These are phyloP conservation scores for Coemansia erecta DNA, from an alignment of 192 early-diverging fungal genomes.

Conservation along the genomic window DNA sequence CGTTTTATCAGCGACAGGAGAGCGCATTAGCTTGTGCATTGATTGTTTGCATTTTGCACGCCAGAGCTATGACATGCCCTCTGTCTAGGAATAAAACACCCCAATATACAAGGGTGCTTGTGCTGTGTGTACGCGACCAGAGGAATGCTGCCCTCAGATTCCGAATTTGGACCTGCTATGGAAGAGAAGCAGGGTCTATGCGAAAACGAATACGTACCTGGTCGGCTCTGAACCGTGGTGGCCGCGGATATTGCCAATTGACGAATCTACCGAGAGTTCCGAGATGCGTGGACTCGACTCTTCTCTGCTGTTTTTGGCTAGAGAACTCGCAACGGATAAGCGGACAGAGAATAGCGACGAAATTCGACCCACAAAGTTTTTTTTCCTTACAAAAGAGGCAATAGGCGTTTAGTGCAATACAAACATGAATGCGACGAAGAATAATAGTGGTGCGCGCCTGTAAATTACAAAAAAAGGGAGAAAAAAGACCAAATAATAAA, in stretches of 20 bases:
- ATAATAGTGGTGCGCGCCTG: background rate
- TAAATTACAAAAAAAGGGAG: constrained; percentile 5
- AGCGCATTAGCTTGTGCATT: background rate
- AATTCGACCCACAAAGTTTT: background rate
- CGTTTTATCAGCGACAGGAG: background rate
- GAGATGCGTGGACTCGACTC: constrained; percentile 44
- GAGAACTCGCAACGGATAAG: background rate
- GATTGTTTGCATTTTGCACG: too few species aligned
- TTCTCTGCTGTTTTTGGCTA: background rate
- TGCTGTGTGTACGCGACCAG: constrained; percentile 2
- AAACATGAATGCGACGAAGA: background rate
- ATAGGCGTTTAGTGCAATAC: constrained; percentile 4
- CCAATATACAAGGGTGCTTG: too few species aligned
- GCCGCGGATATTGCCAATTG: constrained; percentile 39
- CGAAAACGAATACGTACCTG: constrained; percentile 24
- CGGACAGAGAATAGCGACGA: background rate
- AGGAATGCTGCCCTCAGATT: background rate
- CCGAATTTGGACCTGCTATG: background rate
- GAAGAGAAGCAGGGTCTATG: too few species aligned
- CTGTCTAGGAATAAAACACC: background rate
- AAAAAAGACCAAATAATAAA: constrained; percentile 6
- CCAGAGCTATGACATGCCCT: background rate
- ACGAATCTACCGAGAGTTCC: constrained; percentile 51
- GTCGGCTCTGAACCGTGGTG: constrained; percentile 23
- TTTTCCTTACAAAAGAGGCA: background rate